phyloP scores from a whole-genome alignment of 495 filamentous ascomycete species.

The Coniosporium apollinis region DNA sequence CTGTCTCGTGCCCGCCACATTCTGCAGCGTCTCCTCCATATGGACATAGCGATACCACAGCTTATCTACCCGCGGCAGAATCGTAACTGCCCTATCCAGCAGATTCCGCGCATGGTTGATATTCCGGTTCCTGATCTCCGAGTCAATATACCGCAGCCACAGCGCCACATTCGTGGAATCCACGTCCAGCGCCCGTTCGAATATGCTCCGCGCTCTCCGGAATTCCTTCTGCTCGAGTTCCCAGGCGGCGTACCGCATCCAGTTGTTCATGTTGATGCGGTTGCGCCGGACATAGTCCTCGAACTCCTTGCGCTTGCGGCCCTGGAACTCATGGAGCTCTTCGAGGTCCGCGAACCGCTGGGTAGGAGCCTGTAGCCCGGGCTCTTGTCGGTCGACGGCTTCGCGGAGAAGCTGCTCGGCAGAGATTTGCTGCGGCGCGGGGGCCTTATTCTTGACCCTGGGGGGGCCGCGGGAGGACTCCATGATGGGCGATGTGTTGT shows the following conservation, averaged over 20 bases:
- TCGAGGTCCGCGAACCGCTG: slow-evolving; percentile 93
- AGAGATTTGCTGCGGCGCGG: slow-evolving; percentile 56
- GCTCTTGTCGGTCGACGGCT: slow-evolving; percentile 94
- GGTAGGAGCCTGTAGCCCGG: slow-evolving; percentile 70
- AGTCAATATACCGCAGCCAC: slow-evolving; percentile 83
- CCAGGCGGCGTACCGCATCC: slow-evolving; percentile 96
- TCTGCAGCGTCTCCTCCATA: slow-evolving; percentile 93
- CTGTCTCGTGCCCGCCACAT: slow-evolving; percentile 80
- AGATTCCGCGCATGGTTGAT: slow-evolving; percentile 96
- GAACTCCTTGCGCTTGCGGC: slow-evolving; percentile 87
- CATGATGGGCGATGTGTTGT: too few species aligned
- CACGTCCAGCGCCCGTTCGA: slow-evolving; percentile 90
- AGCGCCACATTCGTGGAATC: slow-evolving; percentile 67
- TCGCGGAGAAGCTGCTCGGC: slow-evolving; percentile 96
- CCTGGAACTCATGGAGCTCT: slow-evolving; percentile 95
- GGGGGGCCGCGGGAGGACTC: slow-evolving; percentile 87
- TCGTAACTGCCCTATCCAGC: slow-evolving; percentile 85
- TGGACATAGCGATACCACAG: slow-evolving; percentile 99
- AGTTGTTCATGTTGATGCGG: slow-evolving; percentile 91
- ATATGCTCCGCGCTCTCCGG: slow-evolving; percentile 85
- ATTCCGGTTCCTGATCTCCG: slow-evolving; percentile 90
- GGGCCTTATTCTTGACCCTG: slow-evolving; percentile 93
- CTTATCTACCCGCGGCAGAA: slow-evolving; percentile 80
- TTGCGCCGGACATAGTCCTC: slow-evolving; percentile 97
- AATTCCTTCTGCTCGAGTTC: slow-evolving; percentile 98